These are phyloP conservation scores for Lanmaoa rubissima DNA, from an alignment of 768 basidiomycete genomes.

Conservation along the genomic window DNA sequence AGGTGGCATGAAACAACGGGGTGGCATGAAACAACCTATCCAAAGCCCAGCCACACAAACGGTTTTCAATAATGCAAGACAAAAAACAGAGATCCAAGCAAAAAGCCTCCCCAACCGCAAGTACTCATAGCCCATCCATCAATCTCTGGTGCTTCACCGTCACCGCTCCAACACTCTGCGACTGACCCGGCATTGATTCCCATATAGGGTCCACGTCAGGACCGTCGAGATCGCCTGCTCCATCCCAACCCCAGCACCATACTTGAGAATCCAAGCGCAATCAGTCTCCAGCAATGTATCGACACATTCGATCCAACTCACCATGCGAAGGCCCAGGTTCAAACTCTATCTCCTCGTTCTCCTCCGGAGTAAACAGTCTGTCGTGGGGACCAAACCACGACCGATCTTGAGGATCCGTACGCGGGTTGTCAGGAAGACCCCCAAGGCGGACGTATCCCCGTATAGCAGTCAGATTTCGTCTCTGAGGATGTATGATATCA, in stretches of 20 bases:
- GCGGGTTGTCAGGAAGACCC: conserved; percentile 94
- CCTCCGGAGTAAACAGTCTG: conserved; percentile 86
- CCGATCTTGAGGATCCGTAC: conserved; percentile 96
- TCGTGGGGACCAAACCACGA: conserved; percentile 98
- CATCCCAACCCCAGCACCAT: conserved; percentile 99
- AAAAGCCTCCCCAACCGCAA: neutral
- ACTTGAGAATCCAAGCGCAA: conserved; percentile 46
- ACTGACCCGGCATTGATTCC: conserved; percentile 77
- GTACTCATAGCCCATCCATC: conserved; percentile 24
- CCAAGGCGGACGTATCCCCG: conserved; percentile 92
- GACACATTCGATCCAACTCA: conserved; percentile 30
- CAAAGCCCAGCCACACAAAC: neutral
- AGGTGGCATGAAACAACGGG: too few relatives aligned
- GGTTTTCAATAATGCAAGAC: neutral
- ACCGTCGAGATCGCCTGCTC: conserved; percentile 95
- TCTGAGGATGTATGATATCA: conserved; percentile 88
- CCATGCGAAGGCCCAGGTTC: conserved; percentile 81
- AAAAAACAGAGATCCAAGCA: conserved; percentile 17
- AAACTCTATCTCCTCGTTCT: conserved; percentile 76
- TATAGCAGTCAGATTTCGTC: conserved; percentile 94
- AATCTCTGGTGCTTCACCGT: conserved; percentile 65
- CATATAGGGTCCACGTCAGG: conserved; percentile 98
- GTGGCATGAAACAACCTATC: too few relatives aligned
- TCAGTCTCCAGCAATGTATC: neutral
- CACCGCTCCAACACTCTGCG: conserved; percentile 57